Evolutionary conservation across 2,329 filamentous ascomycete genomes (phyloP).

Genomic region (Venturia carpophila): DNA sequence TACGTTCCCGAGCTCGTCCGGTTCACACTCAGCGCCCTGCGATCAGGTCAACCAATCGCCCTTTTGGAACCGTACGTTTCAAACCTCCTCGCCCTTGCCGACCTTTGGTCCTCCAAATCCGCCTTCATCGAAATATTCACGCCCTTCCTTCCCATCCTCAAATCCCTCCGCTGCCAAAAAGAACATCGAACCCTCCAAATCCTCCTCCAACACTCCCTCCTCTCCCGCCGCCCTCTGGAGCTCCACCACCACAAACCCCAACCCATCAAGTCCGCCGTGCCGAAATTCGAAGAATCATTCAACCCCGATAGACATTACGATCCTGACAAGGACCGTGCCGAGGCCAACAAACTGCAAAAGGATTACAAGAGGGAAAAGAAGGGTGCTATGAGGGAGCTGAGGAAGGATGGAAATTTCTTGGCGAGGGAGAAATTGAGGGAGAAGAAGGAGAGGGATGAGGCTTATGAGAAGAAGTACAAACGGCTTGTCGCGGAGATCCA

Average conservation of each 20-base stretch:
- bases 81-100: slow-evolving; percentile 59
- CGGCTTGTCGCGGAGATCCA: slow-evolving; percentile 90
- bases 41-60: slow-evolving; percentile 32
- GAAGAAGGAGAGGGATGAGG: slow-evolving; percentile 88
- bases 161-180: slow-evolving; percentile 25
- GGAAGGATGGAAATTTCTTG: slow-evolving; percentile 93
- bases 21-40: slow-evolving; percentile 67
- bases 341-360: slow-evolving; percentile 72
- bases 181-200: slow-evolving; percentile 46
- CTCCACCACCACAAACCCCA: slow-evolving; percentile 84
- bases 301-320: slow-evolving; percentile 97
- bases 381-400: slow-evolving; percentile 84
- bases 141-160: slow-evolving; percentile 43
- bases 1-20: slow-evolving; percentile 85
- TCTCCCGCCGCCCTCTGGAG: slow-evolving; percentile 68
- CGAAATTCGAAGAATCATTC: slow-evolving; percentile 94
- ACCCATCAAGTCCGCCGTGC: slow-evolving; percentile 78
- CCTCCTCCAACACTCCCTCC: slow-evolving; percentile 53
- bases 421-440: slow-evolving; percentile 79
- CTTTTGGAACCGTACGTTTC: slow-evolving; percentile 48
- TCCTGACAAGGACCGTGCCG: slow-evolving; percentile 80
- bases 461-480: slow-evolving; percentile 95
- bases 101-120: slow-evolving; percentile 64
- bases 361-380: slow-evolving; percentile 95
- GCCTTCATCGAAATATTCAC: slow-evolving; percentile 74